Base-by-base conservation (phyloP, 768 basidiomycete genomes). In the Piloderma croceum region DNA sequence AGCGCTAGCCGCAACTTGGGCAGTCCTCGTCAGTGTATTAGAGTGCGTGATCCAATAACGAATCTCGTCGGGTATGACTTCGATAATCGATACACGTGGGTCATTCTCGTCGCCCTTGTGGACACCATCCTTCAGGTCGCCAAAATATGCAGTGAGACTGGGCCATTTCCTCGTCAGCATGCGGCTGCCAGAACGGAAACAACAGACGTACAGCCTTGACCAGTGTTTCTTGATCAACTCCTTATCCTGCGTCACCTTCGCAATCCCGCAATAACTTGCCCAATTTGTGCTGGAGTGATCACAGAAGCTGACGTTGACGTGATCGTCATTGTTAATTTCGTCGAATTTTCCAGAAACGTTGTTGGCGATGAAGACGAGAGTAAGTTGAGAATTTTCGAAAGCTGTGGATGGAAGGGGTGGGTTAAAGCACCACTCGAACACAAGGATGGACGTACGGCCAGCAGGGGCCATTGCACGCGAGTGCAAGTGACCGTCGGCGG, bases 81-180 rank as follows among this genome's bases (percentile, higher is more conserved):
- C 77, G 48, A 94, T 87, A 24, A 87, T 59, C 6, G 80, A 72
- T 3, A 96, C 73, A 19, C 91, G 77, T 1, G 90, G 88, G 48
- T 94, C 92, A 34, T 71, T 65, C 22, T 71, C 71, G 50, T 83
- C 77, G n/a, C 90, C 91, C 51, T 78, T 82, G 59, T 92, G 90
- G 5, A 83, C 64, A 13, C 86, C 87, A 48, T 94, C 90, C 23
- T 81, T 81, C 40, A 92, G 68, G 55, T 94, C 83, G 25, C 87
- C 89, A 51, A 93, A 93, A 73, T 89, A 96, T 0, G 81, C 83
- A 7, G 73, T 58, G 23, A 76, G 68, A 3, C 83, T 87, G 35
- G 17, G 35, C 7, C 1, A 38, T 2, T 33, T 47, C 23, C 36
- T 22, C 20, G 31, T 18, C 25, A 3, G 31, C 15, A 3, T 13